These are phyloP conservation scores for Laetiporus sulphureus DNA, from an alignment of 1,284 basidiomycete species.

Conservation along the genomic window DNA sequence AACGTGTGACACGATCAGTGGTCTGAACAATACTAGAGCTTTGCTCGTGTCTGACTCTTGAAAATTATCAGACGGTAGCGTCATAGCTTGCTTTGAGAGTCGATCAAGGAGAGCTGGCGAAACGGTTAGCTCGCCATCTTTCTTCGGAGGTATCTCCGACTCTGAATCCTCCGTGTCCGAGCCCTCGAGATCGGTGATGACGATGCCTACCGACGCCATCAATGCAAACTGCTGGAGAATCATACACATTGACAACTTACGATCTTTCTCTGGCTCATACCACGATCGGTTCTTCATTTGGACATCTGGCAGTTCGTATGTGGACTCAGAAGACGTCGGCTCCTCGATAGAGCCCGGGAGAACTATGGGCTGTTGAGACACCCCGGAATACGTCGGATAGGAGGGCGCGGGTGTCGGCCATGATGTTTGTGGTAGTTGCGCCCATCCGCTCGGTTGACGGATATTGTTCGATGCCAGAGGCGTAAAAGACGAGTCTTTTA, in stretches of 20 bases:
- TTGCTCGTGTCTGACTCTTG: constrained; percentile 26
- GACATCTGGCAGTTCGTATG: constrained; percentile 32
- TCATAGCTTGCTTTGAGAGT: constrained; percentile 10
- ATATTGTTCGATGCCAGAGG: background rate
- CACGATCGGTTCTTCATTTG: constrained; percentile 56
- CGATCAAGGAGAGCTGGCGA: constrained; percentile 43
- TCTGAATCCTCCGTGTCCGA: constrained; percentile 33
- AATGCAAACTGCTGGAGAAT: too few relatives aligned
- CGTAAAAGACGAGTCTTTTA: background rate
- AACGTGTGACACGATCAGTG: constrained; percentile 23
- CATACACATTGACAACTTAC: too few relatives aligned
- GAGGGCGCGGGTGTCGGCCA: background rate
- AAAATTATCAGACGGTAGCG: constrained; percentile 11
- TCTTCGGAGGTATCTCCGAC: constrained; percentile 15
- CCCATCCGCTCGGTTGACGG: too few relatives aligned
- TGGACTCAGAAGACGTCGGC: constrained; percentile 25
- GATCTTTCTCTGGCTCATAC: constrained; percentile 66
- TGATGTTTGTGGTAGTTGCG: too few relatives aligned
- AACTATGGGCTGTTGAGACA: constrained; percentile 14
- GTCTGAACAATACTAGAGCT: constrained; percentile 55
- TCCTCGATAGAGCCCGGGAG: constrained; percentile 41
- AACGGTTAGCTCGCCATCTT: constrained; percentile 26
- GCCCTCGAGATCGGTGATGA: constrained; percentile 57
- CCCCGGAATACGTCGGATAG: background rate
- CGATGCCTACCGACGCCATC: constrained; percentile 54